Percentiles rank a stretch among this genome's conserved stretches.
Conservation (phyloP, 1,284 basidiomycete genomes). For the Cryptococcus sp. region DNA sequence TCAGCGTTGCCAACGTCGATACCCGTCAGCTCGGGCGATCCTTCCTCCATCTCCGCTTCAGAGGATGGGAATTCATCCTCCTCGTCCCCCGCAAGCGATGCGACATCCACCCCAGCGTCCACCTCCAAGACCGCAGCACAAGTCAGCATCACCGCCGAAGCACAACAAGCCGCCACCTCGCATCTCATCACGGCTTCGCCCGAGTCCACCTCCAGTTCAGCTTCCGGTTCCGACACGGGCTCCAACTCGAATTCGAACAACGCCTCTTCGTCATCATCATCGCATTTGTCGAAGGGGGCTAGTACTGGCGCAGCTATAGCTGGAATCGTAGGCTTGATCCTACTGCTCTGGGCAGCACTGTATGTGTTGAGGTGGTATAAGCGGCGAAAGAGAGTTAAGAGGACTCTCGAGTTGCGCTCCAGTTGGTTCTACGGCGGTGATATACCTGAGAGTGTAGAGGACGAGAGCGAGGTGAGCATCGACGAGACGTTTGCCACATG, state of each 20-base stretch:
- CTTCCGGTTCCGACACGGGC: no score
- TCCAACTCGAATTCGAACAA: background rate
- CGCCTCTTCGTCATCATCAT: background rate
- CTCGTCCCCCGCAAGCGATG: background rate
- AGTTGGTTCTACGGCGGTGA: slow-evolving; percentile 40
- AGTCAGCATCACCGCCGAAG: background rate
- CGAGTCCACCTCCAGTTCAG: background rate
- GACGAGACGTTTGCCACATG: slow-evolving; percentile 1
- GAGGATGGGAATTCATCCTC: background rate
- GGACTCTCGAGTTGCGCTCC: slow-evolving; percentile 19
- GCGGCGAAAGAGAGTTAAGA: slow-evolving; percentile 17
- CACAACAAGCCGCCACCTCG: background rate
- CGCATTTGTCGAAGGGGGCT: slow-evolving; percentile 13
- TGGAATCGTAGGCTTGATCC: slow-evolving; percentile 27
- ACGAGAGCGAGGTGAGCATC: background rate
- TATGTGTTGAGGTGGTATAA: slow-evolving; percentile 26
- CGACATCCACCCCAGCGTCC: background rate
- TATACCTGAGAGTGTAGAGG: slow-evolving; percentile 5
- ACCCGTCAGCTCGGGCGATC: background rate
- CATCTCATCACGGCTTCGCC: background rate
- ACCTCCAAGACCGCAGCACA: background rate
- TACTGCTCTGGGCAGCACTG: slow-evolving; percentile 20
- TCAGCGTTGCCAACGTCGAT: background rate
- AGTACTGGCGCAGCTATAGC: slow-evolving; percentile 30
- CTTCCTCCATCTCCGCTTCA: background rate